Base-by-base conservation (phyloP, 495 filamentous ascomycete genomes). In the Penicillium psychrofluorescens region DNA sequence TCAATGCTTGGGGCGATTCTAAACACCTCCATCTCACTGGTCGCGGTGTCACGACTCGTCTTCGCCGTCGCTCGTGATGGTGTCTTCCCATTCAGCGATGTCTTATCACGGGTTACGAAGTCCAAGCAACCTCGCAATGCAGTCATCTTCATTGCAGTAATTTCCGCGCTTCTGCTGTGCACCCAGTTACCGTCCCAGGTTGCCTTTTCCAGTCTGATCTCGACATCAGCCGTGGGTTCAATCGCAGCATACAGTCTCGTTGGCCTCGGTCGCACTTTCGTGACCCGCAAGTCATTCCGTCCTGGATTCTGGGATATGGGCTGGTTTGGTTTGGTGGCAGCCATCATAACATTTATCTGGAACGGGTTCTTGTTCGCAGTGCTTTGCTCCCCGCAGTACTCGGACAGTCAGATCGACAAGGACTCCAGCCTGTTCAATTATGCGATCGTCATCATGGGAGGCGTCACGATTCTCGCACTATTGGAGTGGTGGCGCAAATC, bases 21-120 rank as follows among this genome's bases (percentile, higher is more conserved):
- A 7, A 68, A 68, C 45, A 68, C 64, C 10, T 60, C 64, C 0
- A 66, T 68, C 36, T 62, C 64, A 8, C 45, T 66, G 43, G 63
- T 64, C 0, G 64, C 64, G 8, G 62, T 59, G 7, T 68, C 64
- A 1, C 49, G 64, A 29, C 62, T 68, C 8, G 62, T 68, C 29
- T 68, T 68, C 40, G 64, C 64, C 14, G 58, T 68, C 14, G 60
- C 62, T 7, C 60, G 64, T 13, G 64, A 68, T 45, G 55, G 55
- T 11, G 56, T 68, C 22, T 62, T 68, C 46, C 62, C 64, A 1
- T 66, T 61, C 44, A 62, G 58, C 34, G 50, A 57, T 16, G 46
- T 51, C 10, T 42, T 64, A 4, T 61, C 51, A 7, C 60, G 61
- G 8, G 64, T 68, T 2, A 66, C 62, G 4, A 58, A 56, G 36